Base-by-base conservation (phyloP, 495 filamentous ascomycete species). In the Penicillium lividum region DNA sequence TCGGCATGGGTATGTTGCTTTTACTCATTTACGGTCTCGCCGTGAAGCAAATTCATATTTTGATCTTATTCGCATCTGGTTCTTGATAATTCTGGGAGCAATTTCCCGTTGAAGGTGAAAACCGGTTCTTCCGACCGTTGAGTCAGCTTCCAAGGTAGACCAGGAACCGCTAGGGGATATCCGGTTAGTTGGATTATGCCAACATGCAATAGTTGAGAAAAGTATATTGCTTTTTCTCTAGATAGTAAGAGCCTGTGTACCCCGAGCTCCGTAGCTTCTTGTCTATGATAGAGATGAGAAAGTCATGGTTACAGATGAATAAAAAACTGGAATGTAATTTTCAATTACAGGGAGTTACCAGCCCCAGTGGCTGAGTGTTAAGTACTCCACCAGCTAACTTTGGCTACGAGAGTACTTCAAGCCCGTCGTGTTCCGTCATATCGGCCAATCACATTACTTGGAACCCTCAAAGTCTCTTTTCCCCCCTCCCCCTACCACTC, bases 11-110 rank as follows among this genome's bases (percentile, higher is more conserved):
- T 65, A 68, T 60, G 54, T 68, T 28, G 53, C 49, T 31, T 65
- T 68, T 48, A 28, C 8, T 33, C 34, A 64, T 36, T 62, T 57
- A 56, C 56, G 53, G n/a, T 51, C 50, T 53, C 47, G 16, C 33
- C 53, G 29, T 22, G 44, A 51, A 86, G 87, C 48, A 77, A 76
- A 60, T 53, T 50, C 63, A 45, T 65, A 50, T 33, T 46, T 25
- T 25, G 42, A 16, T 22, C 15, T 3, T 44, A 44, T 13, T 44
- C 42, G 8, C 7, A 16, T 18, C 10, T n/a, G 38, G 43, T 15
- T 27, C 22, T 27, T 46, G 4, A 4, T 13, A 46, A 46, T 46
- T 10, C 7, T 22, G 44, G 44, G 5, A 31, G 15, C 33, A 49
- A 29, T 29, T 49, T 49, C 28, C 28, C 25, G 45, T 25, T 30